These are phyloP conservation scores for Parsonsia alboflavescens DNA, from an alignment of 257 asterid genomes.

Conservation along the genomic window DNA sequence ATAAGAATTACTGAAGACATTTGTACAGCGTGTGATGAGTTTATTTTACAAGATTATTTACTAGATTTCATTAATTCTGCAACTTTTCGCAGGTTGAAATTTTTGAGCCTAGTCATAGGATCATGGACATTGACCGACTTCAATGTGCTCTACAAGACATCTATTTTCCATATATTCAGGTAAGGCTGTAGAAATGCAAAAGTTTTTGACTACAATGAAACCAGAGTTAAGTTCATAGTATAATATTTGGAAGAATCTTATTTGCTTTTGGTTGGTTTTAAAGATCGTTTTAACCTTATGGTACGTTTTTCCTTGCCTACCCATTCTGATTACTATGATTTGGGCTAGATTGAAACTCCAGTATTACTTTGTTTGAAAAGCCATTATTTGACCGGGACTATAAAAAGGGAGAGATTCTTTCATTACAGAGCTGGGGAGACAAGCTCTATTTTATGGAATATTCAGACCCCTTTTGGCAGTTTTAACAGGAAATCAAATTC, in stretches of 20 bases:
- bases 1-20: not conserved
- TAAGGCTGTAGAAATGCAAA: slow-evolving; percentile 2
- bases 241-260: not conserved
- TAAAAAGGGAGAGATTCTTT: too few relatives aligned
- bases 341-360: too few relatives aligned
- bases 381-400: too few relatives aligned
- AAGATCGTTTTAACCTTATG: not conserved
- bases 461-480: not conserved
- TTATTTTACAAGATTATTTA: not conserved
- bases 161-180: slow-evolving; percentile 88
- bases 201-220: not conserved
- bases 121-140: slow-evolving; percentile 22
- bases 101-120: slow-evolving; percentile 34
- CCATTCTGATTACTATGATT: too few relatives aligned
- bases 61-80: not conserved
- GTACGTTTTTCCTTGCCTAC: too few relatives aligned
- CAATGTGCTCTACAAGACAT: slow-evolving; percentile 55
- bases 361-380: too few relatives aligned
- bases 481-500: too few relatives aligned
- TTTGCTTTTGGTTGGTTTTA: not conserved
- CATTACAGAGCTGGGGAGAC: too few relatives aligned
- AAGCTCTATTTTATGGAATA: too few relatives aligned
- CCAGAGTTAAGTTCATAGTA: not conserved
- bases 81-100: slow-evolving; percentile 50
- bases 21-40: not conserved